Evolutionary conservation across 1,284 basidiomycete genomes (phyloP).

Genomic region (Apiotrichum gracile): DNA sequence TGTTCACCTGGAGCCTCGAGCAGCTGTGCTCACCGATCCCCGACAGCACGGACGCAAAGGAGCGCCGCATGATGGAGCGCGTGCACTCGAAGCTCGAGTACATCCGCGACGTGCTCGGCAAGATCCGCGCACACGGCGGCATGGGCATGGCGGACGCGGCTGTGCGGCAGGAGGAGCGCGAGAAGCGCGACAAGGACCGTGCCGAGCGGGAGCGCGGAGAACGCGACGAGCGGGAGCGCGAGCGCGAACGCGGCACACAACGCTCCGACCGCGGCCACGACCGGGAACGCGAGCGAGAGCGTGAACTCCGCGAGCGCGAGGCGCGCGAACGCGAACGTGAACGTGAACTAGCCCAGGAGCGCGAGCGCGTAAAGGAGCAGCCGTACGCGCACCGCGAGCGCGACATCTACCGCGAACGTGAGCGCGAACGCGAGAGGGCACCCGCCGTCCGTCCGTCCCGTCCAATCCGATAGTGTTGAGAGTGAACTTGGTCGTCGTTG

Average conservation of each 20-base stretch:
- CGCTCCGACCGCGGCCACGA: neutral
- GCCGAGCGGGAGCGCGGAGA: neutral
- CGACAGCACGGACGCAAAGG: constrained; percentile 19
- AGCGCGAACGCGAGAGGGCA: no score
- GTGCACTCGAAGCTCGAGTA: constrained; percentile 41
- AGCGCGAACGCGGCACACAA: neutral
- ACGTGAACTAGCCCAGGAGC: neutral
- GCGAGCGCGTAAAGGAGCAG: neutral
- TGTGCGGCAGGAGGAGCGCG: constrained; percentile 7
- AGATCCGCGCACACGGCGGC: constrained; percentile 23
- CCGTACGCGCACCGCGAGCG: neutral
- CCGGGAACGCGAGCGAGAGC: neutral
- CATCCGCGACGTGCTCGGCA: constrained; percentile 34
- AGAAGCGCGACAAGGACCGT: neutral
- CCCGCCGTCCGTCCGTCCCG: no score
- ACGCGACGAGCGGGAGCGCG: neutral
- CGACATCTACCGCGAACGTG: no score
- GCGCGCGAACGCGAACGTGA: neutral
- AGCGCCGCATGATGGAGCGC: constrained; percentile 32
- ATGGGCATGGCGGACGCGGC: constrained; percentile 4
- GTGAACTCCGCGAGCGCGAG: no score
- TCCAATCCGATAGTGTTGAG: no score
- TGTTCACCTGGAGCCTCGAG: constrained; percentile 68
- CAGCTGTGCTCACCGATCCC: constrained; percentile 57
- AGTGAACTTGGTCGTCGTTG: no score